A percentile compares a stretch with the other conserved stretches of the same genome.
Conservation (phyloP, 2,329 filamentous ascomycete genomes). For the Colletotrichum endophyticum region DNA sequence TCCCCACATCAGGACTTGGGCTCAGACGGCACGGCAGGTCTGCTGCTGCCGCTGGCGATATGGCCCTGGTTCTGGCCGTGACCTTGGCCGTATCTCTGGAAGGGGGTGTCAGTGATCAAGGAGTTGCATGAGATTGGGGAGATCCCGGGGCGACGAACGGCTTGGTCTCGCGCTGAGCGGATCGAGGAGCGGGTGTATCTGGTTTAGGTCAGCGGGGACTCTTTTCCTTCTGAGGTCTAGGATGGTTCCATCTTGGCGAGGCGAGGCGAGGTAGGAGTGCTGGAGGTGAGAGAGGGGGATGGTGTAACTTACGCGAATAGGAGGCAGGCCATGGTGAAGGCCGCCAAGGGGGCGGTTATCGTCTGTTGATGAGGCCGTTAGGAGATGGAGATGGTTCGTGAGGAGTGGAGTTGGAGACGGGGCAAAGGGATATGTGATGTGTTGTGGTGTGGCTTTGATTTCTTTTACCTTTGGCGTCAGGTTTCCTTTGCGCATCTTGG, state of each 20-base stretch:
- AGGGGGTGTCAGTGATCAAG: background rate
- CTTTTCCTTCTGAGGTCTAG: background rate
- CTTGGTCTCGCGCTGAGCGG: constrained; percentile 38
- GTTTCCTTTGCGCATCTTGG: constrained; percentile 20
- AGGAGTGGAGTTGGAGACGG: background rate
- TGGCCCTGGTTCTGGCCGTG: background rate
- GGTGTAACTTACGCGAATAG: constrained; percentile 46
- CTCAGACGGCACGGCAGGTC: background rate
- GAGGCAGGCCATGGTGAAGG: constrained; percentile 58
- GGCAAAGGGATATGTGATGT: background rate
- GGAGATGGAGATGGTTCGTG: background rate
- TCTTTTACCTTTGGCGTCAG: constrained; percentile 16
- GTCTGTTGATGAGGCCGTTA: constrained; percentile 32
- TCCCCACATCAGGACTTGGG: background rate
- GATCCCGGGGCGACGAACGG: constrained; percentile 23
- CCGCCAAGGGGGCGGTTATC: constrained; percentile 54
- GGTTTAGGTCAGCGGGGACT: background rate
- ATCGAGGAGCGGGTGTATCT: constrained; percentile 49
- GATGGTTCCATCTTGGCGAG: background rate
- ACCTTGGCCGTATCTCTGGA: constrained; percentile 7
- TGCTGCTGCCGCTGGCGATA: background rate
- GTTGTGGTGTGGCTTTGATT: background rate
- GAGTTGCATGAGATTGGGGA: background rate
- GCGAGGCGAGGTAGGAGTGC: background rate
- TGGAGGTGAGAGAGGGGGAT: background rate